These are phyloP conservation scores for Paramyrothecium sp. DNA, from an alignment of 2,329 filamentous ascomycete genomes.

Conservation along the genomic window DNA sequence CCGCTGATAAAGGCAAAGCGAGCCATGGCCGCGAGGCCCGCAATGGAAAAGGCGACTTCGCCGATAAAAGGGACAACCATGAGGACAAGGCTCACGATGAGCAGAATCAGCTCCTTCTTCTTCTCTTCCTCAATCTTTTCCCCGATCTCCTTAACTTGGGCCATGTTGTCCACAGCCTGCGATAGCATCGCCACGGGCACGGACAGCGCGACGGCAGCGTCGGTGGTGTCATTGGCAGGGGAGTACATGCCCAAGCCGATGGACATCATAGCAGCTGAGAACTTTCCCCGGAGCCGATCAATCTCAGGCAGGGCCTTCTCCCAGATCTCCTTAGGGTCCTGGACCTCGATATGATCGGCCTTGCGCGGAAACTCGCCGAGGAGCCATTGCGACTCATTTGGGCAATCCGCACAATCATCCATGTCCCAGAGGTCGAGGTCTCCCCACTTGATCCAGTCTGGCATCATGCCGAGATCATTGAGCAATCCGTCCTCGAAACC, in stretches of 20 bases:
- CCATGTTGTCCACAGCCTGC: slow-evolving; percentile 21
- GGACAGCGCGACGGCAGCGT: neutral
- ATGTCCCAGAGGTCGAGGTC: neutral
- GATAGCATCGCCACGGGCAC: slow-evolving; percentile 20
- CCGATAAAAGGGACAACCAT: slow-evolving; percentile 50
- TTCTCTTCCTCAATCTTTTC: slow-evolving; percentile 16
- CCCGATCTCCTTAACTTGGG: slow-evolving; percentile 19
- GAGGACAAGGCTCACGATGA: slow-evolving; percentile 42
- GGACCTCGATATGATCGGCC: slow-evolving; percentile 8
- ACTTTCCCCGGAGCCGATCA: neutral
- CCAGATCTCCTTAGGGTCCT: slow-evolving; percentile 6
- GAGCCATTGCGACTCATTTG: neutral
- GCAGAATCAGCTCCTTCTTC: slow-evolving; percentile 18
- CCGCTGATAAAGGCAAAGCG: slow-evolving; percentile 11
- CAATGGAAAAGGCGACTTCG: slow-evolving; percentile 20
- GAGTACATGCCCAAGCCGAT: neutral
- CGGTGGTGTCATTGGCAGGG: neutral
- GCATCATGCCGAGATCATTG: slow-evolving; percentile 1
- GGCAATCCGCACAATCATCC: neutral
- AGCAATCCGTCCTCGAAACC: neutral
- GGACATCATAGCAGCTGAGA: neutral
- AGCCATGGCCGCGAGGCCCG: slow-evolving; percentile 7
- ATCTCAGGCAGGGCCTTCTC: slow-evolving; percentile 3
- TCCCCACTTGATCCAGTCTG: slow-evolving; percentile 8
- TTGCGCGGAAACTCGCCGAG: neutral